Evolutionary conservation across 768 basidiomycete species (phyloP), one percentile per base, ranked within the genome.

Genomic region (Lactifluus subvellereus): DNA sequence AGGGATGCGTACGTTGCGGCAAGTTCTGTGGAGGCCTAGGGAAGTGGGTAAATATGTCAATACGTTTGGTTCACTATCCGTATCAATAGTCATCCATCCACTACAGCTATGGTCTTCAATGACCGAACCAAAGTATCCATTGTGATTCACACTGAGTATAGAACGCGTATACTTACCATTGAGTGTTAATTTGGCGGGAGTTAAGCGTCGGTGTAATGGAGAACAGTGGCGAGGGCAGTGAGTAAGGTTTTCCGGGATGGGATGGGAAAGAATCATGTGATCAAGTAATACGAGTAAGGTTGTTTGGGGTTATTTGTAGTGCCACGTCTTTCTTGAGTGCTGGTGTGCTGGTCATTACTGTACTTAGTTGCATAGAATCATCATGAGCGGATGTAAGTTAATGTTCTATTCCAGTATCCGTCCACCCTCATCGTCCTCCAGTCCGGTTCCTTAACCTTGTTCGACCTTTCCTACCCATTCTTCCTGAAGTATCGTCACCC

Each of bases 371-470:
- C 2, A 22, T 22, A 27, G 27, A 27, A 27, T 27, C 27, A 27
- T 73, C 74, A 90, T 91, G 88, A 89, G 88, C 82, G 88, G 88
- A 69, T 90, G 88, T 88, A 77, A 68, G 87, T 84, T 3, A 5
- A 27, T 27, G 4, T 22, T 43, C 53, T 30, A 3, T 63, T 11
- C 59, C 33, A 50, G 0, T 16, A 6, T 20, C 30, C 16, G 27
- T 1, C 16, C 48, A 33, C 33, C 9, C 0, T 51, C 22, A 2
- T 38, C 22, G 4, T 27, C 22, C 18, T 43, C 30, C 70, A 96
- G 94, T 96, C 78, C 91, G 94, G 78, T 96, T 97, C 79, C 81
- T 98, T 72, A 95, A 96, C 79, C 92, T 96, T 72, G 95, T 97
- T 78, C 87, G 94, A 76, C 96, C 96, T 61, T 98, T 99, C 81